phyloP scores from a whole-genome alignment of 345 rosid genomes.

The Brassica cretica region DNA sequence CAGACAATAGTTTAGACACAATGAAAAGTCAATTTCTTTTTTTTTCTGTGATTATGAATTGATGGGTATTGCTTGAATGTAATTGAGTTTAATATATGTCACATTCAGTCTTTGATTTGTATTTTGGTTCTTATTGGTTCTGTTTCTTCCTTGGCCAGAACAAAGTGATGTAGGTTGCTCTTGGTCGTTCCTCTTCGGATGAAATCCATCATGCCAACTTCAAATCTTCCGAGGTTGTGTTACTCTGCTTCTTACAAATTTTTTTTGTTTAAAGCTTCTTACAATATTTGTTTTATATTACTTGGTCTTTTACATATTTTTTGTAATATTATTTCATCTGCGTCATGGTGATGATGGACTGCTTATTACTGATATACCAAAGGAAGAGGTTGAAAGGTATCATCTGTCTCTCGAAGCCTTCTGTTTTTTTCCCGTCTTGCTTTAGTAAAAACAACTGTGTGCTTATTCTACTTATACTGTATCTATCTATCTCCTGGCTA shows the following conservation, averaged over 20 bases:
- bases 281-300: not conserved
- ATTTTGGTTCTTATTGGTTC: no score
- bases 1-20: no score
- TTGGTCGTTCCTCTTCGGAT: no score
- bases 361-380: not conserved
- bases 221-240: not conserved
- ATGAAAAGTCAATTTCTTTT: no score
- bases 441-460: not conserved
- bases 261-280: not conserved
- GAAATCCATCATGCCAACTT: no score
- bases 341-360: not conserved
- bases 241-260: not conserved
- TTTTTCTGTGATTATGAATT: no score
- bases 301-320: not conserved
- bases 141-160: no score
- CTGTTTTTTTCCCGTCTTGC: not conserved
- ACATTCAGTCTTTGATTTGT: no score
- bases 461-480: not conserved
- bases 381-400: not conserved
- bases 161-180: no score
- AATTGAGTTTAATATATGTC: no score
- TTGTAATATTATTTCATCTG: no score
- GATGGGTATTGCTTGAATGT: no score
- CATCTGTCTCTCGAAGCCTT: not conserved
- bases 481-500: not conserved